These are phyloP conservation scores for Onygena corvina DNA, from an alignment of 2,329 filamentous ascomycete species.

Conservation along the genomic window DNA sequence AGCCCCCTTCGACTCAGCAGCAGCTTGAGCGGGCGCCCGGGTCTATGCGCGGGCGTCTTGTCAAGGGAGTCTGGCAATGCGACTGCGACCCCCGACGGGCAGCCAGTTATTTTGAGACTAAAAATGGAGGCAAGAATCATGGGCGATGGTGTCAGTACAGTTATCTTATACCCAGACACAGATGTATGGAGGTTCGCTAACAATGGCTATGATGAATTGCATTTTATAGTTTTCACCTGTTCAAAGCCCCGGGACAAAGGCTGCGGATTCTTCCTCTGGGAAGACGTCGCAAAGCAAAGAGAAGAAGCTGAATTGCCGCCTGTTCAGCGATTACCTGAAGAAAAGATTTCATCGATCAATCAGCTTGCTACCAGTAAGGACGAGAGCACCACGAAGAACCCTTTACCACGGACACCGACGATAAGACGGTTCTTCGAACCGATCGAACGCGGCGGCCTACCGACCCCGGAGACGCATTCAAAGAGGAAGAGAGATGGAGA, in stretches of 20 bases:
- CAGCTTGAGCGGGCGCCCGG: not conserved
- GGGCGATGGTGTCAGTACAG: slow-evolving; percentile 41
- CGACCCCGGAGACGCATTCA: slow-evolving; percentile 27
- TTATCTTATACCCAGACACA: not conserved
- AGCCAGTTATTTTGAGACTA: slow-evolving; percentile 45
- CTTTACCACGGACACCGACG: not conserved
- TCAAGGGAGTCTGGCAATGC: slow-evolving; percentile 40
- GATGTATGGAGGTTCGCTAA: not conserved
- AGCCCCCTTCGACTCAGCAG: not conserved
- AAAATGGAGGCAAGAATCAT: slow-evolving; percentile 46
- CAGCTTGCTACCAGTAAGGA: too few species aligned
- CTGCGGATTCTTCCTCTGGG: slow-evolving; percentile 53
- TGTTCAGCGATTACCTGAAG: too few species aligned
- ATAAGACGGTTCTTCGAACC: not conserved
- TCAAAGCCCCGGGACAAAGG: slow-evolving; percentile 38
- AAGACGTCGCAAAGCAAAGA: slow-evolving; percentile 43
- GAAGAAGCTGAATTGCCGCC: slow-evolving; percentile 40
- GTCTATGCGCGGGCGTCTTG: slow-evolving; percentile 28
- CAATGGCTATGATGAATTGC: not conserved
- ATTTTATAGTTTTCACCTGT: slow-evolving; percentile 43
- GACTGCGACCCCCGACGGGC: slow-evolving; percentile 45
- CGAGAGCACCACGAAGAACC: not conserved
- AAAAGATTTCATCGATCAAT: too few species aligned
- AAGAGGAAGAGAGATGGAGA: slow-evolving; percentile 14
- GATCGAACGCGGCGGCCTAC: slow-evolving; percentile 19